These are phyloP conservation scores for Saturnispora silvae DNA, from an alignment of 805 yeast genomes.

Conservation along the genomic window DNA sequence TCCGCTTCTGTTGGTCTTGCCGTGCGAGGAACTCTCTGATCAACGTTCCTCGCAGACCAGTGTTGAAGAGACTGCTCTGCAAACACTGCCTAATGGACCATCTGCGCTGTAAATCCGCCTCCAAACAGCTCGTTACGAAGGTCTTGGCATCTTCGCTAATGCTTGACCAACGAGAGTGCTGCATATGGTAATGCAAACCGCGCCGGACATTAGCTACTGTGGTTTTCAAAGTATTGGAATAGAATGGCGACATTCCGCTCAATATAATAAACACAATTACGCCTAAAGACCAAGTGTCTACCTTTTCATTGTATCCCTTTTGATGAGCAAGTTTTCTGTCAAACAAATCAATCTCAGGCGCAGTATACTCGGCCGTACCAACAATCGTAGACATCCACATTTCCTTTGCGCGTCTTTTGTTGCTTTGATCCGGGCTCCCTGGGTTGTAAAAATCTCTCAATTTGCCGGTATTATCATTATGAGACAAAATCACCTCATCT, in stretches of 20 bases:
- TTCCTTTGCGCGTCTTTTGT: not conserved
- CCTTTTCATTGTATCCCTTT: constrained; percentile 35
- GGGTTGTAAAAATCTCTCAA: too few species aligned
- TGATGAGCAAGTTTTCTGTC: not conserved
- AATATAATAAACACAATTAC: constrained; percentile 47
- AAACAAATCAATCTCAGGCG: constrained; percentile 53
- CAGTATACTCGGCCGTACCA: constrained; percentile 57
- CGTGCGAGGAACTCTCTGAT: constrained; percentile 1
- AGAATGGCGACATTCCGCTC: constrained; percentile 58
- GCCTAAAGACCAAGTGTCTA: constrained; percentile 66
- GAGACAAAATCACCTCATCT: too few species aligned
- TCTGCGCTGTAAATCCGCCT: constrained; percentile 25
- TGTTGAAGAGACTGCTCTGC: constrained; percentile 5
- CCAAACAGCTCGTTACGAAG: constrained; percentile 33
- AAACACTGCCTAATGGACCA: constrained; percentile 6
- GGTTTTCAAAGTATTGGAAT: constrained; percentile 32
- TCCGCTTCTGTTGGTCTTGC: too few species aligned
- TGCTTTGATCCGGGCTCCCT: not conserved
- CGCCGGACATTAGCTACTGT: constrained; percentile 30
- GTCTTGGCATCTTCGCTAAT: constrained; percentile 34
- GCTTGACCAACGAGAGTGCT: constrained; percentile 31
- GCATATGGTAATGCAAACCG: constrained; percentile 31
- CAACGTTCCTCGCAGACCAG: constrained; percentile 4
- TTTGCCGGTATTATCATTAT: not conserved
- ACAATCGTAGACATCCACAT: constrained; percentile 22